These are phyloP conservation scores for Vaccinium myrtillus DNA, from an alignment of 148 eudicot species.

Conservation along the genomic window DNA sequence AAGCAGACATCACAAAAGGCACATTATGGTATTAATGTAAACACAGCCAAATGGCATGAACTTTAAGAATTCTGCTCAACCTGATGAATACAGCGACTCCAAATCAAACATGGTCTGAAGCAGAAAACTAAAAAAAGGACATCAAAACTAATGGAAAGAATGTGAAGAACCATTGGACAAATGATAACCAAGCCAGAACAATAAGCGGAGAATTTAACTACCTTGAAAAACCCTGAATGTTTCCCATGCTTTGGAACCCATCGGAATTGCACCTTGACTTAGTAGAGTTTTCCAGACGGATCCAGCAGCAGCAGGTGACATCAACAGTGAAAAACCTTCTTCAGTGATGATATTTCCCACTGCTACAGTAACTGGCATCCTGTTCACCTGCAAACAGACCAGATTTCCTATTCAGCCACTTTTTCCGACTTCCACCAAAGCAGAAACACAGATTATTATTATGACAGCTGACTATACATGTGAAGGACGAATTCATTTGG, in stretches of 20 bases:
- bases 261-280: slow-evolving; percentile 44
- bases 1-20: neutral
- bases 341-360: slow-evolving; percentile 57
- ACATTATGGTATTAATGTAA: neutral
- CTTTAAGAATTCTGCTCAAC: neutral
- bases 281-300: slow-evolving; percentile 53
- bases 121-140: neutral
- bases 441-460: neutral
- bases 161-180: neutral
- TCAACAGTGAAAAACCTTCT: slow-evolving; percentile 63
- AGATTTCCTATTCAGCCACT: neutral
- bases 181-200: neutral
- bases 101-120: neutral
- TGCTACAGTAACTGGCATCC: slow-evolving; percentile 71
- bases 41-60: neutral
- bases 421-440: neutral
- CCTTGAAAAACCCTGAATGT: slow-evolving; percentile 57
- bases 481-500: neutral
- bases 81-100: neutral
- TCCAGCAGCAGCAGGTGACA: slow-evolving; percentile 58
- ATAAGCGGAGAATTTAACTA: slow-evolving; percentile 14
- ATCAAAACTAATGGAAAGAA: neutral
- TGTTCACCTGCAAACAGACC: slow-evolving; percentile 44
- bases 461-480: neutral
- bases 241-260: slow-evolving; percentile 72